phyloP scores from a whole-genome alignment of 176 grass and related monocot genomes.

The Aegilops sharonensis region DNA sequence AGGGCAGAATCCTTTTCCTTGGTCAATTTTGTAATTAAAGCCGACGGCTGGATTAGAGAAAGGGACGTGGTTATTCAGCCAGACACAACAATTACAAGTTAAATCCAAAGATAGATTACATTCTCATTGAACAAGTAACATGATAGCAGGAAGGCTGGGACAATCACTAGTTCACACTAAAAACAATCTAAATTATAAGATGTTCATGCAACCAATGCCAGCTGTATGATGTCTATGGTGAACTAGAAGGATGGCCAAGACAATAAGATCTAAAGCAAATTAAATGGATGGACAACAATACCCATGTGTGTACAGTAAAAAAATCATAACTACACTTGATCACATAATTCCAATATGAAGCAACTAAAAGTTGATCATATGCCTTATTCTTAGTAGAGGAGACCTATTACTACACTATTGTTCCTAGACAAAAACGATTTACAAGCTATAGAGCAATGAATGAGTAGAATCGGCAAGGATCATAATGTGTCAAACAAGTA shows the following conservation, averaged over 20 bases:
- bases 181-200: neutral
- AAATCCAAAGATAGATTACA: neutral
- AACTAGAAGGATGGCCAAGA: neutral
- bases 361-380: neutral
- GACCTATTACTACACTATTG: neutral
- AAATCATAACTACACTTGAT: neutral
- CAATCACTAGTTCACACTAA: neutral
- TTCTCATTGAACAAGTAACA: neutral
- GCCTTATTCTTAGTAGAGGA: neutral
- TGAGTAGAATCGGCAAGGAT: neutral
- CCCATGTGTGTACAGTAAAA: neutral
- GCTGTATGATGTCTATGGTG: neutral
- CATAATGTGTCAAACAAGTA: neutral
- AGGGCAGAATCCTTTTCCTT: slow-evolving; percentile 58
- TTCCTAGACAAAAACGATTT: neutral
- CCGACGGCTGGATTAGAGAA: slow-evolving; percentile 28
- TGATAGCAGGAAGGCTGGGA: neutral
- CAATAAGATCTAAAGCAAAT: neutral
- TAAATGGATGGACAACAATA: neutral
- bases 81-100: neutral
- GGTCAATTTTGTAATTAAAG: slow-evolving; percentile 40
- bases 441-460: neutral
- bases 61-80: slow-evolving; percentile 18
- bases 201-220: neutral
- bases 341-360: slow-evolving; percentile 9